Evolutionary conservation across 2,329 filamentous ascomycete genomes (phyloP), one percentile per base, ranked within the genome.

Genomic region (Fusarium sp.): DNA sequence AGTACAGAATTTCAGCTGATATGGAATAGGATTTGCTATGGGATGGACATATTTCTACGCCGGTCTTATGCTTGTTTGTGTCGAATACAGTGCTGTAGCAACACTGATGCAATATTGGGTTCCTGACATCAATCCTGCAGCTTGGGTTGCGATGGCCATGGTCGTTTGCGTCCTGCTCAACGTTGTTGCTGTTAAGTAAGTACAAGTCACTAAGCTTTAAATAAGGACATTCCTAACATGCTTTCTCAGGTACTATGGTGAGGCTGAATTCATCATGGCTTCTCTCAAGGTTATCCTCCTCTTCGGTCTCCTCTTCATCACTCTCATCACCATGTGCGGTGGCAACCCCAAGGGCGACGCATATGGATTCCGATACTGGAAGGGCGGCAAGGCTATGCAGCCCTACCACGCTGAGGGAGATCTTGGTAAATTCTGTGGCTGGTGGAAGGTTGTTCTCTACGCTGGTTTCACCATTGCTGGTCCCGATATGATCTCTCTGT

Each of bases 391-490:
- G 59, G 76, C 78, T 33, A 81, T 84, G 77, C 77, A 78, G 38
- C 66, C 75, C 32, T 83, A 83, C 57, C 79, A 82, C 43, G 71
- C 76, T 8, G 71, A 72, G 7, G 91, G 90, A 6, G 81, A 85
- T 49, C 84, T 89, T 0, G 91, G 91, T 25, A 85, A 86, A 28
- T 93, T 91, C 79, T 83, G 92, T 1, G 91, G 91, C 3, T 92
- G 79, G 73, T 83, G 81, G 79, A 80, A 79, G 62, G 82, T 83
- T 71, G 81, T 94, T 37, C 91, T 93, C 71, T 89, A 90, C 75
- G 92, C 92, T 9, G 88, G 87, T 58, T 93, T 93, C 83, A 91
- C 90, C 40, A 89, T 93, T 69, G 88, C 89, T 18, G 91, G 91
- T 10, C 90, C 90, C 0, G 91, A 93, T 75, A 92, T 92, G 81